These are phyloP conservation scores for Podila epicladia DNA, from an alignment of 192 early-diverging fungal genomes.

Conservation along the genomic window DNA sequence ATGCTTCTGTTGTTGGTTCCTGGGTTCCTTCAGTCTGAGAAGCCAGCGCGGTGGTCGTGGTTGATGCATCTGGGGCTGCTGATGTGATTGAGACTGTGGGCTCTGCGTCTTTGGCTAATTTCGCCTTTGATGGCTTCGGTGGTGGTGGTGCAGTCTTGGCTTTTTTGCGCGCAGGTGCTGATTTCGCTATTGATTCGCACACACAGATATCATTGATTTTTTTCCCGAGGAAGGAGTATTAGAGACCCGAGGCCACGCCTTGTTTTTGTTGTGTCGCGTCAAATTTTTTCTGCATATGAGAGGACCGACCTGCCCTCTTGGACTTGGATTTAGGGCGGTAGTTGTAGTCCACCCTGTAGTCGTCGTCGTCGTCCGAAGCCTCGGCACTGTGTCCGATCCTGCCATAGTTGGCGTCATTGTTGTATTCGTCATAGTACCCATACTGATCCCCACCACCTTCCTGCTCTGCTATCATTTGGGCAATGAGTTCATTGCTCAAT, in stretches of 20 bases:
- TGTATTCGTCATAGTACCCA: conserved; percentile 69
- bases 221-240: no score
- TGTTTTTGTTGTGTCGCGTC: not conserved
- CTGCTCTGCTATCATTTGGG: conserved; percentile 73
- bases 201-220: not conserved
- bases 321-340: conserved; percentile 38
- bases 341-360: conserved; percentile 60
- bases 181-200: conserved; percentile 1
- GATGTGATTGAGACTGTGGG: not conserved
- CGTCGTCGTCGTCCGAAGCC: conserved; percentile 55
- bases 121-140: not conserved
- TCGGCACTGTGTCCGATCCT: conserved; percentile 42
- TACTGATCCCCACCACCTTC: conserved; percentile 64
- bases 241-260: no score
- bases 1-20: not conserved
- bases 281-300: conserved; percentile 2
- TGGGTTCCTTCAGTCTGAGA: not conserved
- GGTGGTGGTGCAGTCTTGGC: not conserved
- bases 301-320: conserved; percentile 29
- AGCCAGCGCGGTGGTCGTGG: conserved; percentile 14
- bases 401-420: conserved; percentile 56
- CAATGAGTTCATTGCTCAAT: conserved; percentile 83
- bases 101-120: not conserved
- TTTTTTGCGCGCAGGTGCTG: not conserved
- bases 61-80: conserved; percentile 1